Evolutionary conservation across 2,329 filamentous ascomycete genomes (phyloP).

Genomic region (Apiospora aurea): DNA sequence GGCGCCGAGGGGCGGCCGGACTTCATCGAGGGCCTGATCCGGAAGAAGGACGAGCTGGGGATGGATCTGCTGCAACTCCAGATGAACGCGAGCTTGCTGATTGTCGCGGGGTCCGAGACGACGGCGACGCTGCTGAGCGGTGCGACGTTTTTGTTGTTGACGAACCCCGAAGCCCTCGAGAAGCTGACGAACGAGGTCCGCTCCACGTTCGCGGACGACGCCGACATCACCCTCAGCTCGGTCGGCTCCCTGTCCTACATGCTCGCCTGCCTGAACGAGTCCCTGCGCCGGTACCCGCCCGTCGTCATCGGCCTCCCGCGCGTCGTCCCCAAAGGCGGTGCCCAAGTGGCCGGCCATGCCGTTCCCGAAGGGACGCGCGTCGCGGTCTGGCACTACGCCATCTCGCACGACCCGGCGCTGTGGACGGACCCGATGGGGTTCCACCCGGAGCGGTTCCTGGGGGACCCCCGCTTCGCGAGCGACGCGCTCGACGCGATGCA

Average conservation of each 20-base stretch:
- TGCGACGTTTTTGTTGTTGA: slow-evolving; percentile 48
- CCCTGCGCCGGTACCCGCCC: slow-evolving; percentile 50
- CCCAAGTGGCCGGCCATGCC: slow-evolving; percentile 34
- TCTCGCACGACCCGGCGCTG: slow-evolving; percentile 44
- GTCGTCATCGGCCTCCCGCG: slow-evolving; percentile 37
- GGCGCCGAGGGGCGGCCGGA: slow-evolving; percentile 39
- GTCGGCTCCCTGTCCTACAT: slow-evolving; percentile 48
- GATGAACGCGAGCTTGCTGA: slow-evolving; percentile 40
- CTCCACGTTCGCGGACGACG: slow-evolving; percentile 43
- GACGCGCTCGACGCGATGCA: slow-evolving; percentile 46
- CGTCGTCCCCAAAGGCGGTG: slow-evolving; percentile 37
- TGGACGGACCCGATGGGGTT: slow-evolving; percentile 48
- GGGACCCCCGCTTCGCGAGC: slow-evolving; percentile 38
- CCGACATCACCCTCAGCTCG: slow-evolving; percentile 47
- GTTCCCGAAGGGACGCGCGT: slow-evolving; percentile 44
- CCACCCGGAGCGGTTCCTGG: slow-evolving; percentile 50
- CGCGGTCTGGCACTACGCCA: slow-evolving; percentile 46
- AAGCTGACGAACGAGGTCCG: slow-evolving; percentile 50
- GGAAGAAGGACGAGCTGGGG: slow-evolving; percentile 34
- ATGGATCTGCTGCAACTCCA: slow-evolving; percentile 34
- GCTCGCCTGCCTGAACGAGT: slow-evolving; percentile 51
- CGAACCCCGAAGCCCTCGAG: slow-evolving; percentile 42
- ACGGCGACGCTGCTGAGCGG: slow-evolving; percentile 55
- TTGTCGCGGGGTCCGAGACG: slow-evolving; percentile 59
- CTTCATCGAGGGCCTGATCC: slow-evolving; percentile 42